A percentile compares a stretch with the other conserved stretches of the same genome.
Conservation (phyloP, 2,329 filamentous ascomycete genomes). For the Microdochium trichocladiopsis region DNA sequence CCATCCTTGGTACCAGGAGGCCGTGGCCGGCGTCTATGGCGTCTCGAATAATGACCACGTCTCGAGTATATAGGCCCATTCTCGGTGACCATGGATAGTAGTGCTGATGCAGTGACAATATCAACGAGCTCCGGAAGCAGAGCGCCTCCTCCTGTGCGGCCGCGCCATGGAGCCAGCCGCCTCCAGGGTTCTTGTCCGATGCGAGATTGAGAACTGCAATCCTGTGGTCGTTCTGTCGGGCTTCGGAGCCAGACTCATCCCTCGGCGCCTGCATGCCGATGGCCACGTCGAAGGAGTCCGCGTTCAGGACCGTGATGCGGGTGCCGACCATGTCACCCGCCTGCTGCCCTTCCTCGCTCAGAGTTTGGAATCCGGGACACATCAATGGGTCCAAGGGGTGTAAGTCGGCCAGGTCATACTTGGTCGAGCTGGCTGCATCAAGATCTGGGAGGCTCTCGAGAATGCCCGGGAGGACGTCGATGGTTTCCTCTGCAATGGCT, state of each 20-base stretch:
- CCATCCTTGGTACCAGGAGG: constrained; percentile 10
- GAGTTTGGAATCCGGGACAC: constrained; percentile 32
- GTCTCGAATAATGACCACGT: constrained; percentile 22
- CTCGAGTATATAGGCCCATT: constrained; percentile 19
- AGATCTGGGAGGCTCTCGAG: constrained; percentile 34
- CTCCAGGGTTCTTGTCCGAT: constrained; percentile 39
- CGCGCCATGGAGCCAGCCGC: constrained; percentile 44
- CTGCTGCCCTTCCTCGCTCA: no score
- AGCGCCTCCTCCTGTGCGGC: constrained; percentile 53
- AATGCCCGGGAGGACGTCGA: constrained; percentile 35
- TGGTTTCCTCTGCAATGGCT: constrained; percentile 39
- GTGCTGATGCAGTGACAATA: constrained; percentile 19
- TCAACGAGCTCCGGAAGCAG: constrained; percentile 45
- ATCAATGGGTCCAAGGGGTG: constrained; percentile 24
- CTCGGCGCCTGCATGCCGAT: no score
- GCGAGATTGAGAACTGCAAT: constrained; percentile 53
- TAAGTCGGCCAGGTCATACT: constrained; percentile 22
- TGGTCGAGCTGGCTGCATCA: constrained; percentile 26
- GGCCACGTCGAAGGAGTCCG: constrained; percentile 52
- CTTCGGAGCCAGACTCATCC: constrained; percentile 9
- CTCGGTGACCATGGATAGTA: constrained; percentile 14
- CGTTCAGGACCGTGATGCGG: constrained; percentile 41
- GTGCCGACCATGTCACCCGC: constrained; percentile 14
- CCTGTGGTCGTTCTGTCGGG: no score
- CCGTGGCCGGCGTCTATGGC: constrained; percentile 13